Evolutionary conservation across 176 grass and related monocot species (phyloP), one percentile per base, ranked within the genome.

Genomic region (Carex scoparia): DNA sequence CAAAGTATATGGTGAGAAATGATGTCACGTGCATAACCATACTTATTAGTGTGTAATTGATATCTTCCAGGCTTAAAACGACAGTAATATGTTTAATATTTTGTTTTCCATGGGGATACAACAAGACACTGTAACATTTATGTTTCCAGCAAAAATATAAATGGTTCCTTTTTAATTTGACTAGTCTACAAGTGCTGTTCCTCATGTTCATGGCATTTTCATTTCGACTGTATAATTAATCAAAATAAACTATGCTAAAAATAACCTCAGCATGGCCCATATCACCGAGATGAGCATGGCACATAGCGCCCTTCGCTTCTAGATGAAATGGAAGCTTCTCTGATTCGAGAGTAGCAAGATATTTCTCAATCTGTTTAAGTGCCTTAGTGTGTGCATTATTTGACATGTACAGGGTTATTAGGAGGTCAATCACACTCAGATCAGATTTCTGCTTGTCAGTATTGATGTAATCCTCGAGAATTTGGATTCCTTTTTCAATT

Each of bases 241-340:
- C 51, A 31, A 74, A 57, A 55, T 33, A 78, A 78, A 78, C 49
- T 57, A 75, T 31, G 13, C 31, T 31, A 54, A 73, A 58, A 89
- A 81, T 86, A 86, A 94, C 94, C 95, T 98, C 91, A 82, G 89
- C 86, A 90, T 91, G 44, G 69, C 86, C 80, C 93, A 95, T 88
- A n/a, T 98, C 87, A 85, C 95, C 95, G 57, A 92, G 80, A 90
- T 89, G 70, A 78, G 95, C 93, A 55, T 86, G 84, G 51, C 93
- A 93, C 65, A 98, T 84, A 73, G 88, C 83, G 49, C 67, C 88
- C 84, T 98, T 98, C 0, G 85, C 86, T 86, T 90, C 88, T 86
- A 98, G 86, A 65, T 88, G 69, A 28, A 93, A 76, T 9, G 85
- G 91, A 53, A 93, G 79, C 72, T 87, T 85, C n/a, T 68, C 81